Conservation (phyloP, 2,329 filamentous ascomycete genomes). For the Colletotrichum caudatum region DNA sequence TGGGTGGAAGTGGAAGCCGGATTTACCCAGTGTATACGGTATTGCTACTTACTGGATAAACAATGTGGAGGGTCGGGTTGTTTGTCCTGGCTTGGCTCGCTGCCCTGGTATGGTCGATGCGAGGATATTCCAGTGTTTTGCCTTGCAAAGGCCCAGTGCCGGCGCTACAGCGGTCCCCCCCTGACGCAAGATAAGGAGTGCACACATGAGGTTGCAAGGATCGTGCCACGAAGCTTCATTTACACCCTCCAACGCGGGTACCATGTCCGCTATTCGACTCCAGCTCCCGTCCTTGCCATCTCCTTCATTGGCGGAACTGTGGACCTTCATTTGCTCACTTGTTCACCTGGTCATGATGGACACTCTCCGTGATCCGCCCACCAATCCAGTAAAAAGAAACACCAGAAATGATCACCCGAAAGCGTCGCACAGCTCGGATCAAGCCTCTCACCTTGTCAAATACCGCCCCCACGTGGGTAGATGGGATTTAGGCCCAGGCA, state of each 20-base stretch:
- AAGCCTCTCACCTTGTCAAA: background rate
- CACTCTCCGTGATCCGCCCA: background rate
- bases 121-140: background rate
- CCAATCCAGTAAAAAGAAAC: background rate
- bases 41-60: background rate
- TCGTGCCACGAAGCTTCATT: conserved; percentile 24
- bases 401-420: background rate
- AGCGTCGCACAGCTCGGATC: conserved; percentile 10
- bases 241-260: conserved; percentile 27
- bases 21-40: too few relatives aligned
- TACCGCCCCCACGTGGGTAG: conserved; percentile 16
- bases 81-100: background rate
- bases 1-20: too few relatives aligned
- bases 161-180: background rate
- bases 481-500: conserved; percentile 10
- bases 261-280: conserved; percentile 12
- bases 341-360: conserved; percentile 10
- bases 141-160: background rate
- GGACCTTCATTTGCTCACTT: conserved; percentile 10
- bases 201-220: conserved; percentile 2
- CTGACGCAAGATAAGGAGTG: conserved; percentile 21
- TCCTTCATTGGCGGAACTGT: conserved; percentile 22
- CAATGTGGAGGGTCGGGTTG: background rate
- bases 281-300: background rate
- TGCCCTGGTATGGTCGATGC: background rate